Evolutionary conservation across 805 yeast species (phyloP).

Genomic region (Wickerhamiella lipophila): DNA sequence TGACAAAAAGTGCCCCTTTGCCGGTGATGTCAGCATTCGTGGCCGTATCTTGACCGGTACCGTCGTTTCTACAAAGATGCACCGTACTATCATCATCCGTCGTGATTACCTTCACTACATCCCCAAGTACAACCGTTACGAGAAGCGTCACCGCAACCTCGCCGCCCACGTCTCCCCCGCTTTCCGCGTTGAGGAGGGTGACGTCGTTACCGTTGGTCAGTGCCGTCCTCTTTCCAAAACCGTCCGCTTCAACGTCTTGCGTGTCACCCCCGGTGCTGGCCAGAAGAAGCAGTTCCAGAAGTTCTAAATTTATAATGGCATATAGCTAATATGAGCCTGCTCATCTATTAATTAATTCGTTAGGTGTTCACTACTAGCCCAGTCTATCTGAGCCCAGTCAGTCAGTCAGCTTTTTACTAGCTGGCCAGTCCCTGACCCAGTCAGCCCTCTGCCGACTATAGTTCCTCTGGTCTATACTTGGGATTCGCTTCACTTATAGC

Average conservation of each 20-base stretch:
- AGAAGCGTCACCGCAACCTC: constrained; percentile 99
- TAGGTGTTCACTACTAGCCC: too few relatives aligned
- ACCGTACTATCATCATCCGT: constrained; percentile 99
- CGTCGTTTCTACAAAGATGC: constrained; percentile 99
- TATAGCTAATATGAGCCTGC: constrained; percentile 4
- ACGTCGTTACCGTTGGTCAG: constrained; percentile 98
- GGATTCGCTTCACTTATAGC: too few relatives aligned
- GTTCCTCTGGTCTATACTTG: too few relatives aligned
- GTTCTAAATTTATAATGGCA: constrained; percentile 46
- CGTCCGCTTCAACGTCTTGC: constrained; percentile 98
- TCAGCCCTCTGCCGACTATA: too few relatives aligned
- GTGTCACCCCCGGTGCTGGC: constrained; percentile 75
- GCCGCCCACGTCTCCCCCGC: constrained; percentile 99
- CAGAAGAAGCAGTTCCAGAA: constrained; percentile 91
- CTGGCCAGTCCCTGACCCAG: too few relatives aligned
- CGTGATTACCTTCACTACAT: constrained; percentile 99
- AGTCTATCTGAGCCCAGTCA: too few relatives aligned
- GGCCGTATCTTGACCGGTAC: constrained; percentile 99
- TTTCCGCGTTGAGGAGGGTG: constrained; percentile 99
- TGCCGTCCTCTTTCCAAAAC: constrained; percentile 99
- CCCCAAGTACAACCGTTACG: constrained; percentile 99
- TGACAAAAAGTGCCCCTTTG: constrained; percentile 99
- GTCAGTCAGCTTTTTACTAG: too few relatives aligned
- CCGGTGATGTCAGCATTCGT: constrained; percentile 94
- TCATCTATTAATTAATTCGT: not conserved